Evolutionary conservation across 345 rosid species (phyloP), one percentile per base, ranked within the genome.

Genomic region (Mercurialis annua): DNA sequence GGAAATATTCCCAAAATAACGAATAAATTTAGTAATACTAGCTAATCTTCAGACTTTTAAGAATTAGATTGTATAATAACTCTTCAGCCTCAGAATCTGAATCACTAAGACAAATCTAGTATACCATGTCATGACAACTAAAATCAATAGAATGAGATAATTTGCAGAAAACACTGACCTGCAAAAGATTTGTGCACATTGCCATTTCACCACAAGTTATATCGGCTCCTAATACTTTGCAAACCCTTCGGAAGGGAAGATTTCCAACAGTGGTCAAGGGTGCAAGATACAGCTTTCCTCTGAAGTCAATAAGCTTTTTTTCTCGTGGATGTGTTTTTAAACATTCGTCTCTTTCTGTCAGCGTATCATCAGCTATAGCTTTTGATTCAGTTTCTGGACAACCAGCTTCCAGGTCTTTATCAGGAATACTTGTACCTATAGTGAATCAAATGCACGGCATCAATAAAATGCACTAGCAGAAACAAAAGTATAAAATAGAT

Each of bases 131-230:
- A 47, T 21, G 24, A 16, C 56, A 40, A 33, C 38, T 29, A 27
- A 27, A 26, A 16, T 42, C 5, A 12, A 66, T 46, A 21, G 55
- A 42, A 51, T 15, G 47, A 44, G 17, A 18, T 40, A 46, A 54
- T 1, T 21, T 52, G 59, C 11, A 33, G 62, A 47, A 70, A 71
- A 66, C 46, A 56, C 66, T 66, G 36, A 93, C 97, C 95, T 90
- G 96, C 85, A 93, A 84, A 59, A 93, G 90, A 71, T 89, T 87
- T 57, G 98, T 86, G 75, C 97, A 88, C 96, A 91, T 89, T 43
- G 99, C 99, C 99, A 93, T 93, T 84, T 93, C 99, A 74, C 99
- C 97, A 20, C 96, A 90, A 3, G 98, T 90, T 65, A 89, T 76
- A 80, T 91, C 99, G 58, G 92, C 97, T 68, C 99, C 99, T 50